phyloP scores from a whole-genome alignment of 192 early-diverging fungal genomes.

The Gryganskiella cystojenkinii region DNA sequence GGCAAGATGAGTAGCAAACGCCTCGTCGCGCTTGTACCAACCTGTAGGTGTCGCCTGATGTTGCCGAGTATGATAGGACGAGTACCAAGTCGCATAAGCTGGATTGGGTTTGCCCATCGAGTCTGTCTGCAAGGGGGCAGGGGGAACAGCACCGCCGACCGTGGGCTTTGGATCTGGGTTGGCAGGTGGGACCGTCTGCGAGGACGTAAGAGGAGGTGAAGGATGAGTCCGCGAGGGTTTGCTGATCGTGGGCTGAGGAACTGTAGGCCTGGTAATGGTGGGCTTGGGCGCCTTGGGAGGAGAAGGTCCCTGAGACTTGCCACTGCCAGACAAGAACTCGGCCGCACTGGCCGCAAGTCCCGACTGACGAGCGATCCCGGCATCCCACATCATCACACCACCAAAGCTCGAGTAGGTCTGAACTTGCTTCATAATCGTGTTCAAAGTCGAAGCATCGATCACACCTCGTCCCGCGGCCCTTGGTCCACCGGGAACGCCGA shows the following conservation, averaged over 20 bases:
- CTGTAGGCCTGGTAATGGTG: not conserved
- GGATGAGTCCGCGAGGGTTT: not conserved
- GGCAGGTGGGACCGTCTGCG: too few species aligned
- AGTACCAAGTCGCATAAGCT: too few species aligned
- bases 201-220: too few species aligned
- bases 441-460: conserved; percentile 21
- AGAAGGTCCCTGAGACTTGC: not conserved
- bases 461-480: conserved; percentile 62
- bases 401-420: conserved; percentile 60
- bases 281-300: not conserved
- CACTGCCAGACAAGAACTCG: conserved; percentile 3
- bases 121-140: too few species aligned
- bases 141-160: too few species aligned
- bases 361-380: conserved; percentile 20
- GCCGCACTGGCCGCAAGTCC: conserved; percentile 29
- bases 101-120: too few species aligned
- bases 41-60: too few species aligned
- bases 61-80: too few species aligned
- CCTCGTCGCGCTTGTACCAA: too few species aligned
- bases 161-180: too few species aligned
- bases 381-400: conserved; percentile 78
- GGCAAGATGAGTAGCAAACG: too few species aligned
- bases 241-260: not conserved
- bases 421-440: conserved; percentile 36
- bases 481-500: conserved; percentile 68